phyloP scores from a whole-genome alignment of 306 rosid species.

The Cucurbita pepo region DNA sequence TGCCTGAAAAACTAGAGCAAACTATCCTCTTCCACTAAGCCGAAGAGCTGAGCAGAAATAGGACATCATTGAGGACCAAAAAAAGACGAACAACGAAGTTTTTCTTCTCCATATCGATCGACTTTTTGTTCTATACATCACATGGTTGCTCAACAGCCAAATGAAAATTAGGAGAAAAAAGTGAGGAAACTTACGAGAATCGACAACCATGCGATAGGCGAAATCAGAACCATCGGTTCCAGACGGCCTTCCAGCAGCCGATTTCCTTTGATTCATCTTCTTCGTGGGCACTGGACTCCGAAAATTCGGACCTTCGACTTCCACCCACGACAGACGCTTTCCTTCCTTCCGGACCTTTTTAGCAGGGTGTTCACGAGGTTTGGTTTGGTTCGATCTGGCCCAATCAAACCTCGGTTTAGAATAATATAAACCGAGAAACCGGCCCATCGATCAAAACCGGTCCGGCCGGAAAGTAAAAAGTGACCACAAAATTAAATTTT shows the following conservation, averaged over 20 bases:
- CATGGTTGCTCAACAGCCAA: neutral
- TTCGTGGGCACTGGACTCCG: neutral
- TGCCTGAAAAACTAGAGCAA: neutral
- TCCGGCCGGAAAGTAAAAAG: too few species aligned
- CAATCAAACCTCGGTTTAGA: too few species aligned
- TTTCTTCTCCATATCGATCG: neutral
- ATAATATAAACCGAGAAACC: too few species aligned
- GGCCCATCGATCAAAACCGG: too few species aligned
- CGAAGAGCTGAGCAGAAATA: neutral
- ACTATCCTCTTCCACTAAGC: neutral
- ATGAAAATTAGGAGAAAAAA: neutral
- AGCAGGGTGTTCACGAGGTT: neutral
- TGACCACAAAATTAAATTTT: too few species aligned
- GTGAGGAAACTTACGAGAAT: constrained; percentile 48
- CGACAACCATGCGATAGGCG: constrained; percentile 80
- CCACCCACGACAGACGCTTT: neutral
- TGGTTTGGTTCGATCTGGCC: neutral
- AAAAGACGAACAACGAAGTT: neutral
- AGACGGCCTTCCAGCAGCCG: constrained; percentile 45
- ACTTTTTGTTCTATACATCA: neutral
- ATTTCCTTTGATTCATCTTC: constrained; percentile 53
- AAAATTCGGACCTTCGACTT: neutral
- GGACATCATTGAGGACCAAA: neutral
- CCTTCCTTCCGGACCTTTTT: neutral
- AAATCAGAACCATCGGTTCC: constrained; percentile 89